phyloP scores from a whole-genome alignment of 1,284 basidiomycete species.

The Rhodotorula sp. region DNA sequence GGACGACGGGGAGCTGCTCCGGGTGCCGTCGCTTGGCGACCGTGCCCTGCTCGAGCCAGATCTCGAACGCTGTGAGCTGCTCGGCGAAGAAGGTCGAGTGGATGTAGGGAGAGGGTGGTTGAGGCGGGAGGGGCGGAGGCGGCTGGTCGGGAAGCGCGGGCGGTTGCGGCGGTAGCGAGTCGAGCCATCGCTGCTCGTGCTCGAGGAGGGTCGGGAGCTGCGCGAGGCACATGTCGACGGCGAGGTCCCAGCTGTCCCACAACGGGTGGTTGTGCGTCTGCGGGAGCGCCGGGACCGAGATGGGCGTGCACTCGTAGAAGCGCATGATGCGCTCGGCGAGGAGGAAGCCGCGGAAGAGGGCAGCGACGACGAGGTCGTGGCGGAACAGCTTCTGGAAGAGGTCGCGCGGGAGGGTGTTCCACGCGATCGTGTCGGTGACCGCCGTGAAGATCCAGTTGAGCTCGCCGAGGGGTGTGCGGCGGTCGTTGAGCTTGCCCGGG shows the following conservation, averaged over 20 bases:
- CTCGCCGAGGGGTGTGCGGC: conserved; percentile 92
- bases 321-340: conserved; percentile 98
- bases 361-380: conserved; percentile 93
- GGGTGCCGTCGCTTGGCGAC: conserved; percentile 67
- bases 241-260: conserved; percentile 97
- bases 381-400: conserved; percentile 92
- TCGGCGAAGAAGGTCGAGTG: conserved; percentile 96
- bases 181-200: conserved; percentile 59
- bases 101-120: conserved; percentile 61
- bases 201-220: conserved; percentile 86
- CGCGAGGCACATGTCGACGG: conserved; percentile 90
- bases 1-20: conserved; percentile 93
- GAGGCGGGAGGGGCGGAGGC: conserved; percentile 49
- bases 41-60: conserved; percentile 90
- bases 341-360: conserved; percentile 93
- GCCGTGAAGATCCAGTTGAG: conserved; percentile 99
- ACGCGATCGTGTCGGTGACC: conserved; percentile 98
- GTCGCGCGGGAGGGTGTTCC: conserved; percentile 93
- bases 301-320: conserved; percentile 94
- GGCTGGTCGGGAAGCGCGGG: conserved; percentile 37
- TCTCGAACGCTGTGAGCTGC: conserved; percentile 94
- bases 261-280: conserved; percentile 92
- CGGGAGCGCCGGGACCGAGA: conserved; percentile 87
- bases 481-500: conserved; percentile 93
- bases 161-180: conserved; percentile 39